Base-by-base conservation (phyloP, 495 filamentous ascomycete genomes). In the Aspergillus bertholletiae region DNA sequence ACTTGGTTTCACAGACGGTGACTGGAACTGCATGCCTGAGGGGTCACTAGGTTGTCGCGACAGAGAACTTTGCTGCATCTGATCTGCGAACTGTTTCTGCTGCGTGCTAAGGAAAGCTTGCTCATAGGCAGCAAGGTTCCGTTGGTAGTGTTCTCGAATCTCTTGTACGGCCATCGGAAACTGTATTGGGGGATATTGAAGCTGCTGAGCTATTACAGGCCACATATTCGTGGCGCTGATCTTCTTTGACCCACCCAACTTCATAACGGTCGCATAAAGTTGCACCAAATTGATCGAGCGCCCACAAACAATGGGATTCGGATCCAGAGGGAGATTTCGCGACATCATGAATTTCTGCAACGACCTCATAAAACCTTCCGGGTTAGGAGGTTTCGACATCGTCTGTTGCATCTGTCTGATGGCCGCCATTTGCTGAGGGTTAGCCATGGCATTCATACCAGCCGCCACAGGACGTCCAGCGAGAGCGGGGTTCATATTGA, bases 221-320 rank as follows among this genome's bases (percentile, higher is more conserved):
- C 93, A 97, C 56, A 76, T 72, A 53, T 88, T 86, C 18, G 76
- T 76, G 21, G 74, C 74, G 0, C 81, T 84, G 7, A 96, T 79
- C 56, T 81, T 87, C 66, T 84, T 86, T 34, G 87, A 96, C 2
- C 94, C 94, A 17, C 88, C 87, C 63, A 88, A 79, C 57, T 85
- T 88, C 65, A 85, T 80, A 7, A 96, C 88, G 1, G 78, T 74
- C 37, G 81, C 80, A 72, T 90, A 97, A 7, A 98, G 79, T 44
- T 85, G 83, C 46, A 88, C 78, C 34, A 95, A 69, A 58, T 85
- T 83, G 35, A 97, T 74, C 0, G 76, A 78, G 23, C 89, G 85
- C 41, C 87, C 86, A 26, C 81, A 82, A 43, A 96, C 81, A 11
- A 78, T 67, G 0, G 92, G 91, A 54, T 84, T 85, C 3, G 71